phyloP scores from a whole-genome alignment of 768 basidiomycete species.

The Lactarius deliciosus region DNA sequence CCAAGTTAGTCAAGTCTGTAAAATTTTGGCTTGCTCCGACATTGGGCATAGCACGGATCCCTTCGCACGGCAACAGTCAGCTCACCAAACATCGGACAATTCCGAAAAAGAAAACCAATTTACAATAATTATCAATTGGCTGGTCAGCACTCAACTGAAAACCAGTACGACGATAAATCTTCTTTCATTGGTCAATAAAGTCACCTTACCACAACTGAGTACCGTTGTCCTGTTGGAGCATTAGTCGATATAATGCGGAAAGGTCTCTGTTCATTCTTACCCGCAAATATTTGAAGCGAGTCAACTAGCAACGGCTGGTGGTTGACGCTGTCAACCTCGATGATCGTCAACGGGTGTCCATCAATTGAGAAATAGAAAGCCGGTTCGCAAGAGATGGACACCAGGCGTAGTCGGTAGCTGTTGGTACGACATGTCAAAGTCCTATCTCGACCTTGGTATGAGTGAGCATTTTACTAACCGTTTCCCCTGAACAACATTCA shows the following conservation, averaged over 20 bases:
- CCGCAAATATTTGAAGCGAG: constrained; percentile 19
- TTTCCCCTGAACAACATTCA: constrained; percentile 18
- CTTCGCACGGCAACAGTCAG: neutral
- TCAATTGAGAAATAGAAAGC: constrained; percentile 25
- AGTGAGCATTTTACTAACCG: constrained; percentile 10
- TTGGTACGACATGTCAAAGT: neutral
- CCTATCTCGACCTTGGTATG: neutral
- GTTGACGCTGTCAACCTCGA: constrained; percentile 29
- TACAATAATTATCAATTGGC: constrained; percentile 4
- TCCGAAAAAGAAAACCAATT: neutral
- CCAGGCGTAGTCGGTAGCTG: constrained; percentile 19
- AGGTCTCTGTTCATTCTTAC: neutral
- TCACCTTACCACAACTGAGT: constrained; percentile 17
- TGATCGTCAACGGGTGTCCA: constrained; percentile 25
- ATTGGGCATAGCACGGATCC: constrained; percentile 4
- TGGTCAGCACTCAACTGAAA: constrained; percentile 5
- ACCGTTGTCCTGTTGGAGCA: constrained; percentile 21
- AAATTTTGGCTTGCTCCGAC: neutral
- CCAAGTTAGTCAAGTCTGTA: constrained; percentile 18
- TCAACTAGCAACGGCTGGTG: constrained; percentile 22
- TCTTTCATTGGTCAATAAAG: neutral
- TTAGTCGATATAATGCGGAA: neutral
- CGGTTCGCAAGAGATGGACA: constrained; percentile 22
- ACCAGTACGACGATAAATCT: neutral
- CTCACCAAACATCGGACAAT: neutral